Evolutionary conservation across 192 early-diverging fungal genomes (phyloP).

Genomic region (Backusella parvicylindrica): DNA sequence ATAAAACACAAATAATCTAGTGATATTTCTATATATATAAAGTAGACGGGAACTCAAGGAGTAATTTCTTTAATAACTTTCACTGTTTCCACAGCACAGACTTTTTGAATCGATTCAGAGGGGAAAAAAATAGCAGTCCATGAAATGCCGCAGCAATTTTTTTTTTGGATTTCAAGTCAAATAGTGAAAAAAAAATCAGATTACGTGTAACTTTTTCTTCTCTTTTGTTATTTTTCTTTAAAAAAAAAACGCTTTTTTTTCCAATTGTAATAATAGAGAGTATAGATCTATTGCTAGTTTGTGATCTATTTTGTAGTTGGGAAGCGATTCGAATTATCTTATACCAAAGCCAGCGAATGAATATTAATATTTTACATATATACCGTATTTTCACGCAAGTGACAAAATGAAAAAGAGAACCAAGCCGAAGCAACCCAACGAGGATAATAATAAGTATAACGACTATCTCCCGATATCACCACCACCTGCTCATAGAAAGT

Average conservation of each 20-base stretch:
- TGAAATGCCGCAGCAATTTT: background rate
- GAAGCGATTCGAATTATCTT: background rate
- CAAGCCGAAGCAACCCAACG: background rate
- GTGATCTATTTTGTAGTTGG: background rate
- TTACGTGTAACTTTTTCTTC: background rate
- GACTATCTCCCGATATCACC: background rate
- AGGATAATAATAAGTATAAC: background rate
- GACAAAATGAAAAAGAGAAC: background rate
- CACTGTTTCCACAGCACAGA: background rate
- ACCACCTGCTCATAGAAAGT: background rate
- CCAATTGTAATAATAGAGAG: background rate
- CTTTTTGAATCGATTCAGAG: background rate
- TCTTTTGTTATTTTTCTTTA: background rate
- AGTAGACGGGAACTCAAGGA: background rate
- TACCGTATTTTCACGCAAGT: background rate
- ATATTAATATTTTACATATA: background rate
- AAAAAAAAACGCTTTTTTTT: background rate
- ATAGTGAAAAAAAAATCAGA: background rate
- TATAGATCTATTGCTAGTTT: background rate
- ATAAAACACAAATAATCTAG: background rate
- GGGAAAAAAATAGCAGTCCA: background rate
- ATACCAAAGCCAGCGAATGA: constrained; percentile 1
- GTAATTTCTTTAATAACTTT: background rate
- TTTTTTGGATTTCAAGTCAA: background rate
- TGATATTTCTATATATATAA: background rate